Evolutionary conservation across 441 rosid species (phyloP).

Genomic region (Metrosideros polymorpha): DNA sequence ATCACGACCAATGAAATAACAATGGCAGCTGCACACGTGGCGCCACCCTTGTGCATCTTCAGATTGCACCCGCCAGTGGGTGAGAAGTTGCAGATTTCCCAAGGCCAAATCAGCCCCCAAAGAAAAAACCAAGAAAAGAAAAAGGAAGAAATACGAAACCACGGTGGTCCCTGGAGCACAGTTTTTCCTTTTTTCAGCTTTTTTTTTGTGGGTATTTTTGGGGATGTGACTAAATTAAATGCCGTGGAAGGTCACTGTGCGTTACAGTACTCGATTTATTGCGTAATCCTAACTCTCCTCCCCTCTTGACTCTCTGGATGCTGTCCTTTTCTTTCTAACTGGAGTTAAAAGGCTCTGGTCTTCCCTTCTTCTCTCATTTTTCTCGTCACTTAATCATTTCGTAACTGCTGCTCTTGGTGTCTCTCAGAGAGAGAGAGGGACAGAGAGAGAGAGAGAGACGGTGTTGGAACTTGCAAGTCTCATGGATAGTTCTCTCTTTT

Average conservation of each 20-base stretch:
- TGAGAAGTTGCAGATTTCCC: constrained; percentile 11
- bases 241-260: background rate
- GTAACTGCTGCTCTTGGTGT: background rate
- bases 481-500: background rate
- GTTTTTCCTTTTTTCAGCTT: background rate
- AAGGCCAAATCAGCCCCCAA: background rate
- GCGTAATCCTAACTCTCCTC: background rate
- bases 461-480: background rate
- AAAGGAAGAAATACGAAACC: background rate
- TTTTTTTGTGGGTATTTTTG: background rate
- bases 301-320: background rate
- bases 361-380: background rate
- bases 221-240: background rate
- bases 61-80: constrained; percentile 11
- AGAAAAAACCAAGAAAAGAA: background rate
- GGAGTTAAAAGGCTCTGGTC: background rate
- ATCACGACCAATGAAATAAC: constrained; percentile 3
- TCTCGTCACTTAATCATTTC: background rate
- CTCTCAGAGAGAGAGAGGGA: background rate
- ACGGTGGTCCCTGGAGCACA: constrained; percentile 10
- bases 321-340: background rate
- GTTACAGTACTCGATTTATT: background rate
- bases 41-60: background rate
- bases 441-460: background rate
- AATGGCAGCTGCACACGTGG: constrained; percentile 5